Base-by-base conservation (phyloP, 345 rosid genomes). In the Heritiera fomes region DNA sequence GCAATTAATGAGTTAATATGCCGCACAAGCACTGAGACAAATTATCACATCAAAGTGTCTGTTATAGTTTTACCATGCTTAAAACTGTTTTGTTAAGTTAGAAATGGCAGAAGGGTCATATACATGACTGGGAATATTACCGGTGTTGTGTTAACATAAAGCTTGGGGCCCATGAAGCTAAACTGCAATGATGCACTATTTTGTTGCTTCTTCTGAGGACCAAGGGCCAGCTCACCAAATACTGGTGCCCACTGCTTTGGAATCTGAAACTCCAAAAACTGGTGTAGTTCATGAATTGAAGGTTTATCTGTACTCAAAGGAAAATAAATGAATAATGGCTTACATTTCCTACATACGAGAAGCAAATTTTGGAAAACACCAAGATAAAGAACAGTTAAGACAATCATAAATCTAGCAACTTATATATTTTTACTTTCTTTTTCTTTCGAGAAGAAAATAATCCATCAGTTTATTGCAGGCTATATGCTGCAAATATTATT, bases 191-290 rank as follows among this genome's bases (percentile, higher is more conserved):
- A 91, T 53, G 87, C 76, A 14, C 85, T 82, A 79, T 77, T 82
- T 77, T 82, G 90, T 62, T 84, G 90, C 83, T 84, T 89, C 52
- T 89, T 83, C 72, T 89, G 91, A 5, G 90, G 95, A 63, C 92
- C 95, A 78, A 91, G 89, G 53, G 93, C 88, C 81, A 89, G 95
- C 62, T 91, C 95, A 55, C 91, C 89, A 85, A 89, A 91, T 49
- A 89, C 89, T 3, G 95, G 95, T 7, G 95, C 95, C 95, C 95
- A 91, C 76, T 87, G 93, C 83, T 89, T 87, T n/a, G 92, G 92
- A 71, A 89, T 82, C 85, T 91, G 95, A 84, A 91, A 89, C 82
- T 91, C 95, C 80, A 91, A 80, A 87, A 91, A 91, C 83, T 91
- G 95, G 68, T 88, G 93, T 20, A 91, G 89, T 81, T 88, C 95